Conservation (phyloP, 1,284 basidiomycete species). For the Kwoniella shivajii region DNA sequence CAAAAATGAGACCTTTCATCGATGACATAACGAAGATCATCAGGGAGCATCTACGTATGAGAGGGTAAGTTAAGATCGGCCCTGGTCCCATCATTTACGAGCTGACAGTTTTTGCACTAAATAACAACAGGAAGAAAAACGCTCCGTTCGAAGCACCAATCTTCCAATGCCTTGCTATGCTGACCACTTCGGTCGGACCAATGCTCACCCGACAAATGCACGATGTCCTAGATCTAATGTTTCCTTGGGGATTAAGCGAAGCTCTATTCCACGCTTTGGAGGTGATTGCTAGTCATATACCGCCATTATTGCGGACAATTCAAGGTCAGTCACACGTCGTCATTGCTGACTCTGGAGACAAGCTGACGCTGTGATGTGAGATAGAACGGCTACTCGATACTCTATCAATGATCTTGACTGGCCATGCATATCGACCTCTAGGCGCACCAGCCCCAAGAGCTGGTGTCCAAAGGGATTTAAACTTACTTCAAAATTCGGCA, state of each 20-base stretch:
- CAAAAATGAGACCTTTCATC: slow-evolving; percentile 94
- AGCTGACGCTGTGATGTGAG: slow-evolving; percentile 1
- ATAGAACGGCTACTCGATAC: slow-evolving; percentile 83
- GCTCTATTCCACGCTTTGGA: slow-evolving; percentile 83
- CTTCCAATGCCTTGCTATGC: slow-evolving; percentile 96
- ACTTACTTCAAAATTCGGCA: slow-evolving; percentile 57
- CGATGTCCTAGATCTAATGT: slow-evolving; percentile 96
- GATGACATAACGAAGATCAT: slow-evolving; percentile 89
- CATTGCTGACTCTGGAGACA: neutral
- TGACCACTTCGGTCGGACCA: slow-evolving; percentile 92
- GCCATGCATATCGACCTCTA: slow-evolving; percentile 80
- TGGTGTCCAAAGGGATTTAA: slow-evolving; percentile 63
- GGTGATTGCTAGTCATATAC: slow-evolving; percentile 85
- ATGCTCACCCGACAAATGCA: slow-evolving; percentile 94
- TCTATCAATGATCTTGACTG: slow-evolving; percentile 75
- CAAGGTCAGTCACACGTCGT: slow-evolving; percentile 64
- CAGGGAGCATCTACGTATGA: slow-evolving; percentile 79
- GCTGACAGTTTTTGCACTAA: neutral
- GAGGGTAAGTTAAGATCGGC: slow-evolving; percentile 64
- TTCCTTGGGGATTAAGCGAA: slow-evolving; percentile 90
- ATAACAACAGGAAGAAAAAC: slow-evolving; percentile 84
- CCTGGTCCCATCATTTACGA: neutral
- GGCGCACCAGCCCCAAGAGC: slow-evolving; percentile 63
- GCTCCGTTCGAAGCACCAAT: slow-evolving; percentile 92
- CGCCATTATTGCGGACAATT: slow-evolving; percentile 85